These are phyloP conservation scores for Sanguinoderma infundibulare DNA, from an alignment of 1,284 basidiomycete species.

Conservation along the genomic window DNA sequence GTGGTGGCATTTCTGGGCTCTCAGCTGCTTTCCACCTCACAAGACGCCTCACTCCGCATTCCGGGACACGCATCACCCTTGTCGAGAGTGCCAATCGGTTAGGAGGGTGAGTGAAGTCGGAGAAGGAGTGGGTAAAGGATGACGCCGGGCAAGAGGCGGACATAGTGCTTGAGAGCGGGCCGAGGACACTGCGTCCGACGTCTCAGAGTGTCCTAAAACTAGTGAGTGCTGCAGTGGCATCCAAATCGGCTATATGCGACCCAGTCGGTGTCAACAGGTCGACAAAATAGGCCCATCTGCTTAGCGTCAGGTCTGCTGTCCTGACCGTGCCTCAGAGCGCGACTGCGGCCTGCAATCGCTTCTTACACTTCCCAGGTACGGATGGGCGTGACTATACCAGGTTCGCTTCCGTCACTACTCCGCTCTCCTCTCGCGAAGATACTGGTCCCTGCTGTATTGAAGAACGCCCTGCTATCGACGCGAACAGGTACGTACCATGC, in stretches of 20 bases:
- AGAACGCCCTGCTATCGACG: constrained; percentile 55
- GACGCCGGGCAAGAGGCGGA: constrained; percentile 41
- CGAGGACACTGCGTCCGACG: constrained; percentile 80
- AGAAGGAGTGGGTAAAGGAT: constrained; percentile 53
- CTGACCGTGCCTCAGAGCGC: constrained; percentile 68
- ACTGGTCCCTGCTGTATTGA: constrained; percentile 57
- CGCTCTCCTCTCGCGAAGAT: constrained; percentile 53
- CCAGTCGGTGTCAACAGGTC: neutral
- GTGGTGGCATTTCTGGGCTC: constrained; percentile 84
- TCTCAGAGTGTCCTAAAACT: constrained; percentile 77
- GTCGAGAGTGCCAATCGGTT: constrained; percentile 68
- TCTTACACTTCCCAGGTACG: constrained; percentile 64
- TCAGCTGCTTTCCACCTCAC: constrained; percentile 82
- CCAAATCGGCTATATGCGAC: too few species aligned
- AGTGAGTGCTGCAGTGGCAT: constrained; percentile 70
- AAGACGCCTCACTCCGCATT: constrained; percentile 56
- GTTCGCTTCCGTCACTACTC: constrained; percentile 45
- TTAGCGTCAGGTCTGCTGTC: constrained; percentile 62
- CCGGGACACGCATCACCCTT: constrained; percentile 59
- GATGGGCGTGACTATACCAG: constrained; percentile 49
- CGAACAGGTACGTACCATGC: constrained; percentile 1
- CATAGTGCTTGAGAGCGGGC: constrained; percentile 80
- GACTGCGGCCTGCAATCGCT: constrained; percentile 77
- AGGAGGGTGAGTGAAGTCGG: constrained; percentile 86
- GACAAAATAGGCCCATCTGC: constrained; percentile 68